Base-by-base conservation (phyloP, 2,329 filamentous ascomycete genomes). In the Canariomyces notabilis region DNA sequence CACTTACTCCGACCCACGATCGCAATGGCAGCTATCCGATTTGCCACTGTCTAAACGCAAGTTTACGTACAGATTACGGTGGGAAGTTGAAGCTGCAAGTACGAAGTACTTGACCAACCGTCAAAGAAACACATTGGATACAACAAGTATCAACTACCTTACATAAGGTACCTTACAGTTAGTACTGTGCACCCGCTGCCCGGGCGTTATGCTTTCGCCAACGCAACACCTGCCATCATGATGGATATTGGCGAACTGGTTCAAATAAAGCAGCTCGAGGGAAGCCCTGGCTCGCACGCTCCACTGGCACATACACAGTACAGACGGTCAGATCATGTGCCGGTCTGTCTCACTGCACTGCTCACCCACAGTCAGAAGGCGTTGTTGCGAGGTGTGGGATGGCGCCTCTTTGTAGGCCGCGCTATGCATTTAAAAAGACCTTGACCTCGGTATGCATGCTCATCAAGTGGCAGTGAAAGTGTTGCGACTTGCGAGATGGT, bases 311-410 rank as follows among this genome's bases (percentile, higher is more conserved):
- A 4, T 8, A 29, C 26, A 29, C 26, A 29, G 34, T 14, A 37
- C 50, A 53, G 42, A n/a, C 18, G 36, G 46, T 23, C 50, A 41
- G 52, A 55, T 54, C 55, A 57, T 54, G 55, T 55, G 55, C 44
- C 46, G 37, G 33, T 31, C 32, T 57, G 55, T 57, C 55, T 56
- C 51, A 55, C 47, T 36, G 32, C 31, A 20, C 18, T 18, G 15
- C 29, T n/a, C 15, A 18, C n/a, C 11, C 12, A 20, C 16, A 12
- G 42, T 44, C 41, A 50, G 37, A 44, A 50, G 48, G 48, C 34
- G 36, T 33, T 22, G 29, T n/a, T 16, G 12, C 11, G 19, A 33
- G 18, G 49, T 34, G 46, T n/a, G 37, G 44, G 51, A 29, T 29
- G 26, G 14, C 26, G 14, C 14, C 26, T n/a, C n/a, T n/a, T n/a